Percentiles rank a stretch among this genome's conserved stretches.
phyloP scores from a whole-genome alignment of 2,329 filamentous ascomycete species.

The Cladophialophora yegresii region DNA sequence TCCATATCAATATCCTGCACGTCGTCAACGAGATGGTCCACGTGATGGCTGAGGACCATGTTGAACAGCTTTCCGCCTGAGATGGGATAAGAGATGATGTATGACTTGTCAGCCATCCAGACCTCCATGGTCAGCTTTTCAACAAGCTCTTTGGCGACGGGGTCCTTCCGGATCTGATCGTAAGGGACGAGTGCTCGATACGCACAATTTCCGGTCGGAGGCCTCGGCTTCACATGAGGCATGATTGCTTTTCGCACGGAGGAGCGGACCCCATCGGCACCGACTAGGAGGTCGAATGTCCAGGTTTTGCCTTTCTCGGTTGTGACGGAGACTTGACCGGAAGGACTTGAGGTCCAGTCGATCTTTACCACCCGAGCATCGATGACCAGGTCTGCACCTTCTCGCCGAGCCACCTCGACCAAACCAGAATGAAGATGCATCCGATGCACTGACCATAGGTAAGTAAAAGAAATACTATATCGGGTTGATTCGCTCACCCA shows the following conservation, averaged over 20 bases:
- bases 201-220: conserved; percentile 48
- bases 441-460: conserved; percentile 45
- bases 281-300: conserved; percentile 45
- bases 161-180: conserved; percentile 47
- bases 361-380: conserved; percentile 43
- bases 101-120: conserved; percentile 47
- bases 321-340: conserved; percentile 18
- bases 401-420: conserved; percentile 43
- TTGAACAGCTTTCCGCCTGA: conserved; percentile 50
- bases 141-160: conserved; percentile 45
- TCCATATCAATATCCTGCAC: conserved; percentile 47
- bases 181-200: conserved; percentile 52
- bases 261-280: conserved; percentile 49
- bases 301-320: conserved; percentile 36
- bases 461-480: neutral
- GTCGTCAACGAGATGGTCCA: conserved; percentile 43
- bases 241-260: conserved; percentile 45
- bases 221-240: conserved; percentile 45
- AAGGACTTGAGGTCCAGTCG: conserved; percentile 31
- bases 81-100: conserved; percentile 53
- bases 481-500: conserved; percentile 36
- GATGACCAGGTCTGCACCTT: conserved; percentile 46
- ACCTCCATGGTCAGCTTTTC: conserved; percentile 50
- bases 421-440: conserved; percentile 52
- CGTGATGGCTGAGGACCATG: conserved; percentile 50